A percentile compares a stretch with the other conserved stretches of the same genome.
Conservation (phyloP, 441 rosid species). For the Biscutella auriculata region DNA sequence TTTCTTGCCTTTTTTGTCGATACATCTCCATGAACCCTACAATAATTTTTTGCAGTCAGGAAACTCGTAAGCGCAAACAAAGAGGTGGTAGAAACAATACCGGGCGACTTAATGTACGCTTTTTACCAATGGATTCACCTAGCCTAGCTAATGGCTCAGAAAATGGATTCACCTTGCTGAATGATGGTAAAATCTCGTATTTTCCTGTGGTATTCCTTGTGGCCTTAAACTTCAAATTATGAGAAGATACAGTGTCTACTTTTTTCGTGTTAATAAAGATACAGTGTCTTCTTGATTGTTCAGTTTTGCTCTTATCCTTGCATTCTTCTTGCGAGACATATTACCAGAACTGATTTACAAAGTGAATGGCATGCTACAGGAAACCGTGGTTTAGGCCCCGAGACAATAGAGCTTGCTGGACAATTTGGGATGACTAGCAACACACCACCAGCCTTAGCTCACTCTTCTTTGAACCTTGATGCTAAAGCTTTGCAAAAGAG, state of each 20-base stretch:
- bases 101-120: conserved; percentile 39
- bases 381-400: conserved; percentile 31
- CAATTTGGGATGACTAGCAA: conserved; percentile 24
- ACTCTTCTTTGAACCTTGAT: conserved; percentile 44
- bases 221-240: background rate
- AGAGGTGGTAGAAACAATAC: conserved; percentile 30
- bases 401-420: conserved; percentile 26
- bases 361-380: conserved; percentile 19
- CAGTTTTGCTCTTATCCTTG: background rate
- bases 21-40: background rate
- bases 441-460: conserved; percentile 42
- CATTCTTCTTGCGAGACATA: background rate
- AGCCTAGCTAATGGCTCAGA: conserved; percentile 25
- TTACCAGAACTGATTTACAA: conserved; percentile 7
- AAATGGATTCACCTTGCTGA: background rate
- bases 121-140: conserved; percentile 60
- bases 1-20: background rate
- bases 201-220: background rate
- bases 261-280: too few species aligned
- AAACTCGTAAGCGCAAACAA: conserved; percentile 38
- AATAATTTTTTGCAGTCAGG: conserved; percentile 40
- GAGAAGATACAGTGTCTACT: conserved; percentile 1
- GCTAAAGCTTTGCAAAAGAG: conserved; percentile 27
- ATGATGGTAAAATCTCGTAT: conserved; percentile 7
- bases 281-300: background rate